Conservation (phyloP, 2,329 filamentous ascomycete genomes). For the Stachybotrys echinatus region DNA sequence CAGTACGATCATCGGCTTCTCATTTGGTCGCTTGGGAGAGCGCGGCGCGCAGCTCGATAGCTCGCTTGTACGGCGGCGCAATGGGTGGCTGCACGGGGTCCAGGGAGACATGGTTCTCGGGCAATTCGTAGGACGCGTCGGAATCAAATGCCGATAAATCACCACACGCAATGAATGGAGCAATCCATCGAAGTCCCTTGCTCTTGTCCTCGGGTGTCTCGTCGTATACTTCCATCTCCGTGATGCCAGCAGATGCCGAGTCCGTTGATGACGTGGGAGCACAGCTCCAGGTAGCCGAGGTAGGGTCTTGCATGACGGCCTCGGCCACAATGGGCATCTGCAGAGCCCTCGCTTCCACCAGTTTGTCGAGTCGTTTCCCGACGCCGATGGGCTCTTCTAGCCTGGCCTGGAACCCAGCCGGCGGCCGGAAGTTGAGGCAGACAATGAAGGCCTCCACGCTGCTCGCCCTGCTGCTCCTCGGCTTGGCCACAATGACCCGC, state of each 20-base stretch:
- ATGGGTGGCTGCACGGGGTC: slow-evolving; percentile 94
- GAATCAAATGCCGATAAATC: slow-evolving; percentile 93
- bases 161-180: slow-evolving; percentile 94
- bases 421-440: slow-evolving; percentile 82
- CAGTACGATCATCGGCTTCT: slow-evolving; percentile 4
- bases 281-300: slow-evolving; percentile 38
- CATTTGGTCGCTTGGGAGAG: slow-evolving; percentile 18
- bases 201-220: slow-evolving; percentile 18
- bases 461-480: slow-evolving; percentile 88
- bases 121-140: slow-evolving; percentile 87
- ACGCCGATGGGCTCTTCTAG: slow-evolving; percentile 70
- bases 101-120: slow-evolving; percentile 78
- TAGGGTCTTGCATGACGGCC: slow-evolving; percentile 39
- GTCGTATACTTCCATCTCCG: slow-evolving; percentile 48
- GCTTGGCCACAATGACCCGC: slow-evolving; percentile 85
- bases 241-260: slow-evolving; percentile 26
- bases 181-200: slow-evolving; percentile 68
- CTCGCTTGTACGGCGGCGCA: slow-evolving; percentile 88
- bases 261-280: slow-evolving; percentile 9
- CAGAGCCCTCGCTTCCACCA: slow-evolving; percentile 38
- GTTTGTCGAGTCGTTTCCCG: slow-evolving; percentile 46
- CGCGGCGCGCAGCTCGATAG: slow-evolving; percentile 63
- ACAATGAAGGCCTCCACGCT: slow-evolving; percentile 97
- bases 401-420: slow-evolving; percentile 68
- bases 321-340: slow-evolving; percentile 35